phyloP scores from a whole-genome alignment of 192 early-diverging fungal genomes.

The Gryganskiella cystojenkinii region DNA sequence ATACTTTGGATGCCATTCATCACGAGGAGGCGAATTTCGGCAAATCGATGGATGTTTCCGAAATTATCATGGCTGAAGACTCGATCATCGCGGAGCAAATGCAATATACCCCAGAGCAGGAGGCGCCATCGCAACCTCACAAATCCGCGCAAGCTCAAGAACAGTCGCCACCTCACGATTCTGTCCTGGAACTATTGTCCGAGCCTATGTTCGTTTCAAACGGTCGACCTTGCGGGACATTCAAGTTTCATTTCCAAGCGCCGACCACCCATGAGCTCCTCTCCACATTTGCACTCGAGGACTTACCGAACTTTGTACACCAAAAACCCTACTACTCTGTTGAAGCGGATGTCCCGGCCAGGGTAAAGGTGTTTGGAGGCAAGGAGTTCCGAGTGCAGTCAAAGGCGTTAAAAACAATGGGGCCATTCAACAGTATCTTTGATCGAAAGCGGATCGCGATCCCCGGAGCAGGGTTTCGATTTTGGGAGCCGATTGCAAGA shows the following conservation, averaged over 20 bases:
- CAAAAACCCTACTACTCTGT: conserved; percentile 71
- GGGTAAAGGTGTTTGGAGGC: conserved; percentile 66
- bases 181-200: too few species aligned
- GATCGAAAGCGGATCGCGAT: not conserved
- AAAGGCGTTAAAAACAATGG: conserved; percentile 25
- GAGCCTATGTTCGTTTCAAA: too few species aligned
- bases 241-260: conserved; percentile 38
- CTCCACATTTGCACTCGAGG: conserved; percentile 27
- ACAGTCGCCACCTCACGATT: too few species aligned
- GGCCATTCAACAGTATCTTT: conserved; percentile 11
- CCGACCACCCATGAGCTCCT: conserved; percentile 56
- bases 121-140: too few species aligned
- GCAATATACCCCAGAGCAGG: not conserved
- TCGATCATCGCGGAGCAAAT: conserved; percentile 5
- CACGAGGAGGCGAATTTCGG: too few species aligned
- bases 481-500: conserved; percentile 30
- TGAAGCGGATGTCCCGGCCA: conserved; percentile 64
- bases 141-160: too few species aligned
- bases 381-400: conserved; percentile 63
- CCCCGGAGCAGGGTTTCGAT: conserved; percentile 11
- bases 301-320: conserved; percentile 58
- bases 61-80: conserved; percentile 13
- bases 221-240: not conserved
- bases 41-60: not conserved
- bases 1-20: too few species aligned